These are phyloP conservation scores for Cordyceps farinosa DNA, from an alignment of 2,329 filamentous ascomycete genomes.

Conservation along the genomic window DNA sequence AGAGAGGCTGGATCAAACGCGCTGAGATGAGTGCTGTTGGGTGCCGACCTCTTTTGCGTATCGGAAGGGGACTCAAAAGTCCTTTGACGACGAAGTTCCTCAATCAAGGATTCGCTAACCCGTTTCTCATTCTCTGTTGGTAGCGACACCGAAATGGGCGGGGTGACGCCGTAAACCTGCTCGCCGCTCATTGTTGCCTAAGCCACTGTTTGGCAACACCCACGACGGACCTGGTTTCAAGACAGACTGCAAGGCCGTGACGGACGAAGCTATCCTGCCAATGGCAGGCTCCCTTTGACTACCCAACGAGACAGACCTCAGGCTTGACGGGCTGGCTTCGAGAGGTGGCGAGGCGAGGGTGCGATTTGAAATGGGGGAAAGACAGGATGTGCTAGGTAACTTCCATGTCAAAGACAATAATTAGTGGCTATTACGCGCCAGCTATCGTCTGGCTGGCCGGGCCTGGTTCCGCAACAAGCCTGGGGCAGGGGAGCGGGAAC, in stretches of 20 bases:
- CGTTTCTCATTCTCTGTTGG: conserved; percentile 75
- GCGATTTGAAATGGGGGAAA: not conserved
- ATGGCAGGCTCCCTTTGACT: conserved; percentile 9
- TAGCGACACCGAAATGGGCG: conserved; percentile 72
- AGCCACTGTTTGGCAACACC: conserved; percentile 5
- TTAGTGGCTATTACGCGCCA: conserved; percentile 1
- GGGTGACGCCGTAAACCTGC: conserved; percentile 65
- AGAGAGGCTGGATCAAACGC: not conserved
- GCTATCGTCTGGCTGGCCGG: not conserved
- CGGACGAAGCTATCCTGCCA: conserved; percentile 6
- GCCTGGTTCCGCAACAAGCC: not conserved
- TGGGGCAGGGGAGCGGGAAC: not conserved
- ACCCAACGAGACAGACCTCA: not conserved
- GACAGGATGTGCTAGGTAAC: conserved; percentile 6
- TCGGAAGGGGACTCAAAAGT: conserved; percentile 85
- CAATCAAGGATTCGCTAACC: conserved; percentile 73
- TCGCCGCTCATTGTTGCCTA: conserved; percentile 34
- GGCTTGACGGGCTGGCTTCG: conserved; percentile 1
- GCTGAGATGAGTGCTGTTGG: not conserved
- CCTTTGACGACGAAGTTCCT: conserved; percentile 82
- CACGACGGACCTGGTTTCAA: not conserved
- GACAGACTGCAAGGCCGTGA: not conserved
- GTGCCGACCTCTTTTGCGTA: conserved; percentile 69
- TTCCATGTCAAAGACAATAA: conserved; percentile 2
- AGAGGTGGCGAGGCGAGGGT: conserved; percentile 6